Percentiles rank a stretch among this genome's conserved stretches.
phyloP scores from a whole-genome alignment of 2,329 filamentous ascomycete genomes.

The Stagonosporopsis cucurbitacearum region DNA sequence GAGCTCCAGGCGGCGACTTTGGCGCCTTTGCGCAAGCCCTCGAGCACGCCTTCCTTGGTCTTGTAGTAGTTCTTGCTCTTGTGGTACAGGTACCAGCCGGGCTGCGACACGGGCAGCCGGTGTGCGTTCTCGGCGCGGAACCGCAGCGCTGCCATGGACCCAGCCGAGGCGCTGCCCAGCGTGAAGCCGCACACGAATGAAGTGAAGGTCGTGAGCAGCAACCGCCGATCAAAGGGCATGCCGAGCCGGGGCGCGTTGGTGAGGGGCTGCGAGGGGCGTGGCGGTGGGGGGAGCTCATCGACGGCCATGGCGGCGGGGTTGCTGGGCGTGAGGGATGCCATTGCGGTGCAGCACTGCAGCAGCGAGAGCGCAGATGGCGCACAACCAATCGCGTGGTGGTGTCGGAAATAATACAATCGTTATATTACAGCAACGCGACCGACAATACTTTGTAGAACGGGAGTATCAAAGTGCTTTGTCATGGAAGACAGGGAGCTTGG shows the following conservation, averaged over 20 bases:
- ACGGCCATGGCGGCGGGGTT: conserved; percentile 7
- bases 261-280: conserved; percentile 17
- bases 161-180: conserved; percentile 75
- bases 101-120: conserved; percentile 80
- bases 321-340: conserved; percentile 16
- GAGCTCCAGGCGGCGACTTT: conserved; percentile 75
- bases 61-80: conserved; percentile 96
- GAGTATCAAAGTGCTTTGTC: not conserved
- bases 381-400: not conserved
- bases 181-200: conserved; percentile 73
- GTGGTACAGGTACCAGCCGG: conserved; percentile 98
- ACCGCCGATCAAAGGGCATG: conserved; percentile 68
- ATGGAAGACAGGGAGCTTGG: conserved; percentile 2
- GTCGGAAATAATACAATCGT: not conserved
- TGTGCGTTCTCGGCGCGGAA: conserved; percentile 98
- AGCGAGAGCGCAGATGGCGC: not conserved
- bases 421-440: not conserved
- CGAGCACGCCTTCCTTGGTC: conserved; percentile 76
- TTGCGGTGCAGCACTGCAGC: not conserved
- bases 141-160: conserved; percentile 74
- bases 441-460: too few relatives aligned
- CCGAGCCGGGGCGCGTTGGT: conserved; percentile 56
- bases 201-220: conserved; percentile 68
- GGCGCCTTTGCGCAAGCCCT: conserved; percentile 76
- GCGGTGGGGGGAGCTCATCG: conserved; percentile 9